Base-by-base conservation (phyloP, 2,329 filamentous ascomycete genomes). In the Aureobasidium lini region DNA sequence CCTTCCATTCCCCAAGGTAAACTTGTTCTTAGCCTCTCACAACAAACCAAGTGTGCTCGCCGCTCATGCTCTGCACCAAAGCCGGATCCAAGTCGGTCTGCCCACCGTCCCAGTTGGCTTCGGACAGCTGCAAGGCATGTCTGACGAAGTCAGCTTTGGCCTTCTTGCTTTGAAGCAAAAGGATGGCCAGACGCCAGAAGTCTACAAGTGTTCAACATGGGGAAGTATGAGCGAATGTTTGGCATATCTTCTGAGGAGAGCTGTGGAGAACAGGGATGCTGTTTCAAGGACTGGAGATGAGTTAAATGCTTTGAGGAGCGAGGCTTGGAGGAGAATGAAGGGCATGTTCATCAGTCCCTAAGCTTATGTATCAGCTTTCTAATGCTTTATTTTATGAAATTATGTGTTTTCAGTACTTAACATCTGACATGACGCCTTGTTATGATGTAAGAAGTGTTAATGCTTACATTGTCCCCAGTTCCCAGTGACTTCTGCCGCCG, bases 1-100 rank as follows among this genome's bases (percentile, higher is more conserved):
- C 8, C 29, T 16, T 3, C 46, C 60, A 31, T 65, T 67, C 52
- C 66, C 66, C 0, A 59, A 59, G 31, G 61, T 68, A 49, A 53
- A 61, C 34, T 62, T 67, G 15, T 66, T 68, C 54, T 61, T 68
- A 28, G 67, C 78, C 0, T 64, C 65, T 16, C 67, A 68, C 58
- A 68, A 68, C 44, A 61, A 29, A 6, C 23, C 8, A 9, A 43
- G 40, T 4, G 40, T 43, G 6, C 13, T 46, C 43, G 8, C 9
- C 15, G 18, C 43, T 6, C 43, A 46, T 11, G 18, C 15, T 13
- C 11, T 43, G n/a, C 40, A 29, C 43, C 43, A 46, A 13, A 31
- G 15, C 4, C 23, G 18, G 6, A 11, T 29, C 9, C 10, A 18
- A 43, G 28, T 28, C 3, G 9, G 8, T 4, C 1, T 18, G 16